Base-by-base conservation (phyloP, 2,329 filamentous ascomycete species). In the Paraphaeosphaeria minitans region DNA sequence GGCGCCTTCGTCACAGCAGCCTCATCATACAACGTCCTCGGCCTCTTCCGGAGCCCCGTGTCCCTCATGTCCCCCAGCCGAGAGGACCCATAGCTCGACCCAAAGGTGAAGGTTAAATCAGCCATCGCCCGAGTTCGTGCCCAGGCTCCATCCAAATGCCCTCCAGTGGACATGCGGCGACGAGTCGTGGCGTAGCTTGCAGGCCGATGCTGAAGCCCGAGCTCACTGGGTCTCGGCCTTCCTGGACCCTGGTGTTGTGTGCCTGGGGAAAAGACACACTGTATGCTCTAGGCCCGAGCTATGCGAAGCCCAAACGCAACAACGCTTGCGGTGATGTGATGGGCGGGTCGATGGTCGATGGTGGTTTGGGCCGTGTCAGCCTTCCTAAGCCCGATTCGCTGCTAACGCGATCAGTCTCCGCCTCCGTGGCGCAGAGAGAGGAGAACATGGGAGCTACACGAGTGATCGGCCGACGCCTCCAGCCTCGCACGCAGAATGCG, bases 81-180 rank as follows among this genome's bases (percentile, higher is more conserved):
- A n/a, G n/a, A n/a, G n/a, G n/a, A n/a, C n/a, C n/a, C 29, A 31
- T 48, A 57, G 42, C 39, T 51, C 12, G 55, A 57, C 29, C 55
- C 55, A 35, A 52, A 46, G 2, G 48, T 42, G 45, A 57, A 39
- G 22, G 48, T 52, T 3, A 53, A 31, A 46, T 53, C 55, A 41
- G 39, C 41, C 47, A 57, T 57, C 14, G n/a, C 21, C 29, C 13
- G 8, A 22, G 24, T 53, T 13, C 43, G 13, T 6, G 16, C 46
- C 27, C 5, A n/a, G 3, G 8, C 39, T 43, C 21, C 16, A 10
- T 46, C 14, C 27, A n/a, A 46, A 21, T 5, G 22, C 12, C 22
- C 19, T n/a, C 7, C 37, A 39, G 37, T n/a, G 37, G 19, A 39
- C 37, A n/a, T 43, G 13, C 41, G 41, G 19, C 41, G 19, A 10